Percentiles rank a stretch among this genome's conserved stretches.
These are phyloP conservation scores for Candida freyschussii DNA, from an alignment of 1,139 yeast species.

Conservation along the genomic window DNA sequence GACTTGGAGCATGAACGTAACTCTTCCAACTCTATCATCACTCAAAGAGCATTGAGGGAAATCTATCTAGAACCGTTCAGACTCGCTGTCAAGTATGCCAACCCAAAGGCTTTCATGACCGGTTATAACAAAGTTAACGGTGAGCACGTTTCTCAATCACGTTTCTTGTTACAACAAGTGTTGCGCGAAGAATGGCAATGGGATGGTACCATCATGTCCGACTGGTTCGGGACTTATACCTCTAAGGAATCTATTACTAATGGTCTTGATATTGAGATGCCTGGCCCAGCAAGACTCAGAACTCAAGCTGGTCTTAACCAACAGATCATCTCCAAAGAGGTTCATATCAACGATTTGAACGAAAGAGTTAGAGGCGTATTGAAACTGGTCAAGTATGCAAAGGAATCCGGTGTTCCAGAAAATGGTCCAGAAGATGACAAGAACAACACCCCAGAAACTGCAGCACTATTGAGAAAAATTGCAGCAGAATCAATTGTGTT, in stretches of 20 bases:
- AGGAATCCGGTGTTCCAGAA: constrained; percentile 36
- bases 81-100: constrained; percentile 43
- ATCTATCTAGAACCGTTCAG: constrained; percentile 59
- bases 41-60: constrained; percentile 58
- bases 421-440: constrained; percentile 34
- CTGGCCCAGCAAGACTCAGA: constrained; percentile 52
- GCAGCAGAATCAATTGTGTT: constrained; percentile 51
- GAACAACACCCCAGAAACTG: constrained; percentile 41
- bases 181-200: constrained; percentile 53
- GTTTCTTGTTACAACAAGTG: constrained; percentile 38
- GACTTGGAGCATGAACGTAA: constrained; percentile 56
- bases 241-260: constrained; percentile 43
- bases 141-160: constrained; percentile 46
- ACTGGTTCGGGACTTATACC: constrained; percentile 60
- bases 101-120: constrained; percentile 54
- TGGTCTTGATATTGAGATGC: constrained; percentile 63
- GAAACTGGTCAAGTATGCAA: constrained; percentile 40
- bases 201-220: constrained; percentile 54
- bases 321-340: constrained; percentile 33
- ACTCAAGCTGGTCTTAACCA: constrained; percentile 35
- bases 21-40: constrained; percentile 42
- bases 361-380: constrained; percentile 44
- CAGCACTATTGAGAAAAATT: constrained; percentile 39
- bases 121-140: constrained; percentile 59
- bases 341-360: constrained; percentile 26